phyloP scores from a whole-genome alignment of 176 grass and related monocot genomes.

The Aegilops umbellulata region DNA sequence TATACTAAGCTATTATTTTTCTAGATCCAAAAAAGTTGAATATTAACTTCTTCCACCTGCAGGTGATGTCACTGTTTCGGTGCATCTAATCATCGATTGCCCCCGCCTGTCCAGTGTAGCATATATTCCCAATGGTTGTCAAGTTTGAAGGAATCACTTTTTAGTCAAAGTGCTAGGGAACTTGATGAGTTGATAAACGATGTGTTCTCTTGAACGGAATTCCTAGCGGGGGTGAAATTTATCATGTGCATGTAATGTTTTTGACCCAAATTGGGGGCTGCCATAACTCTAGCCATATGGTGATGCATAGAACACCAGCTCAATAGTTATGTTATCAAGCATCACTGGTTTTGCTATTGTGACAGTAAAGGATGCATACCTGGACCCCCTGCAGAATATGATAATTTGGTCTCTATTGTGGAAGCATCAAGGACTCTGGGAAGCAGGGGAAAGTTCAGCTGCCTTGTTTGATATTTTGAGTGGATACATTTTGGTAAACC shows the following conservation, averaged over 20 bases:
- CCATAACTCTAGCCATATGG: background rate
- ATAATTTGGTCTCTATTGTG: background rate
- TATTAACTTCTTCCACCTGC: slow-evolving; percentile 14
- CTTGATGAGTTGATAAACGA: background rate
- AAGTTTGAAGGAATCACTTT: background rate
- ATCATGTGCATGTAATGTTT: background rate
- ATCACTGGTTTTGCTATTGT: background rate
- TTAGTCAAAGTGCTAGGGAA: background rate
- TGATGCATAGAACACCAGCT: background rate
- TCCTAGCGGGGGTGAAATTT: background rate
- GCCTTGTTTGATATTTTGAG: background rate
- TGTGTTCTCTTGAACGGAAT: background rate
- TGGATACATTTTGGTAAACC: background rate
- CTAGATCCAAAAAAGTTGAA: background rate
- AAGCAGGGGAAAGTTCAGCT: background rate
- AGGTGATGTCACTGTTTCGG: background rate
- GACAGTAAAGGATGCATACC: background rate
- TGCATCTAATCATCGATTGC: background rate
- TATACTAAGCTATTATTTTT: background rate
- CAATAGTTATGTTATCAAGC: background rate
- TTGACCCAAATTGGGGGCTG: background rate
- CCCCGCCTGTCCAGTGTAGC: background rate
- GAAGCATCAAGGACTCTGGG: background rate
- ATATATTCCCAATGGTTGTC: background rate
- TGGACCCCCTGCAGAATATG: background rate